Base-by-base conservation (phyloP, 1,284 basidiomycete genomes). In the Abortiporus biennis region DNA sequence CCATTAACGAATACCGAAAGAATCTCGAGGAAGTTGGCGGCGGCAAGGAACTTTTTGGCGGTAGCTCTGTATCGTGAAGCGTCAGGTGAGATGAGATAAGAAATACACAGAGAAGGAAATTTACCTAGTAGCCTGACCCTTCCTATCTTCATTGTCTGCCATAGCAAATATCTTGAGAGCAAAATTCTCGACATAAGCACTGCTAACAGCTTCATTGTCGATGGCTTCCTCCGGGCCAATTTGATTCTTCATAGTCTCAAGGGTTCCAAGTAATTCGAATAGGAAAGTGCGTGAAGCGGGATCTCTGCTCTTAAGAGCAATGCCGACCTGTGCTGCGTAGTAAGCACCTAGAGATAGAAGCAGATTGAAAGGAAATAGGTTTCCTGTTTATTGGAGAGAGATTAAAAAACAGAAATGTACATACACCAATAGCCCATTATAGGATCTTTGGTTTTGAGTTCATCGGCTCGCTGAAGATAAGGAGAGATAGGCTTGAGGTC, bases 361-460 rank as follows among this genome's bases (percentile, higher is more conserved):
- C n/a, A n/a, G n/a, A 27, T 32, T 17, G 15, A n/a, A 23, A 24
- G 15, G 21, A 17, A 38, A 25, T 42, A 40, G 36, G 44, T 36
- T 40, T 32, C 41, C 27, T 29, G 25, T 42, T 30, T 46, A 22
- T 25, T 47, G 32, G 44, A n/a, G 34, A 37, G n/a, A 35, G 44
- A 37, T 35, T 16, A 24, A 41, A 24, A 30, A 20, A 22, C n/a
- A 47, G 13, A 27, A 24, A 35, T 19, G 40, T 27, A 47, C 85
- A 54, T 66, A 91, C 93, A 94, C 94, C 94, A 98, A 62, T 98
- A 98, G 1, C 90, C 75, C 51, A 98, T 80, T 39, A 93, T 71
- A 2, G 91, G 87, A 53, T 98, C 92, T 45, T 85, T 80, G 12
- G 68, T 67, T 40, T 75, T 77, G 47, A 96, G 74, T 61, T 98